A percentile compares a stretch with the other conserved stretches of the same genome.
These are phyloP conservation scores for Priceomyces haplophilus DNA, from an alignment of 805 yeast species.

Conservation along the genomic window DNA sequence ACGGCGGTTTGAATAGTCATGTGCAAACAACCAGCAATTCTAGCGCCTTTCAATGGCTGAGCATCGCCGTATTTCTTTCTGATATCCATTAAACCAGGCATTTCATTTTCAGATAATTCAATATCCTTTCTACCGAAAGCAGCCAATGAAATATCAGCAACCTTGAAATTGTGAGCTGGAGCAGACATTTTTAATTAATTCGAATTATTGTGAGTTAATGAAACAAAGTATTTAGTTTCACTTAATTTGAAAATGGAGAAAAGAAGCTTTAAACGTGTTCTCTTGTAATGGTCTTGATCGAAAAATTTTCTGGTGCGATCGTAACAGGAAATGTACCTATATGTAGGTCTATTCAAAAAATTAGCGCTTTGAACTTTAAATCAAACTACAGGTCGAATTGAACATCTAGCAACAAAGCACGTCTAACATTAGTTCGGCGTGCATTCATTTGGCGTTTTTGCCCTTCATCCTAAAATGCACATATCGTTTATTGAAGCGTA, in stretches of 20 bases:
- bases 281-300: background rate
- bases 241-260: background rate
- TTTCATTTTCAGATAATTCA: constrained; percentile 97
- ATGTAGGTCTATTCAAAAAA: too few species aligned
- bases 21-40: constrained; percentile 98
- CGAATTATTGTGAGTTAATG: background rate
- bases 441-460: too few species aligned
- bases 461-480: too few species aligned
- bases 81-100: constrained; percentile 99
- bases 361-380: too few species aligned
- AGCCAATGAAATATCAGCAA: constrained; percentile 96
- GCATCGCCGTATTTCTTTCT: constrained; percentile 86
- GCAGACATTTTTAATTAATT: constrained; percentile 26
- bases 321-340: background rate
- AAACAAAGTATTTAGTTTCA: background rate
- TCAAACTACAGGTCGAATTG: too few species aligned
- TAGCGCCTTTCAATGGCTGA: constrained; percentile 97
- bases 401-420: too few species aligned
- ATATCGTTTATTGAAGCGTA: background rate
- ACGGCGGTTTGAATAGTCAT: constrained; percentile 99
- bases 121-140: constrained; percentile 99
- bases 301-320: constrained; percentile 5
- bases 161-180: constrained; percentile 72
- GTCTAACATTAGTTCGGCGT: too few species aligned
- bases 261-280: background rate